Base-by-base conservation (phyloP, 129 eudicot species). In the Flaveria sonorensis region DNA sequence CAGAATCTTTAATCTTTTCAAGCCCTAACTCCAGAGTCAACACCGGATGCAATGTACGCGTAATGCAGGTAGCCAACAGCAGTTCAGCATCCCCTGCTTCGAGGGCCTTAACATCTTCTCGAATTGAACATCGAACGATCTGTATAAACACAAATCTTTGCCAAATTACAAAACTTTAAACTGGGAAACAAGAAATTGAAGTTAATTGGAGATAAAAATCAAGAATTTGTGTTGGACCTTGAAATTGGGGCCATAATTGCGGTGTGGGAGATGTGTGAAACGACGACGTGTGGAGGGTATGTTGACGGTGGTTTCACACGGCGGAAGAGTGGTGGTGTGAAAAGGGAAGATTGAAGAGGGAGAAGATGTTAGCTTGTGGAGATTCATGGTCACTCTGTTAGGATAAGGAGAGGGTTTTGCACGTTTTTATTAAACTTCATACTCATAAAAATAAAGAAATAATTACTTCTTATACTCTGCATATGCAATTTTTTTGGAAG, bases 1-100 rank as follows among this genome's bases (percentile, higher is more conserved):
- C 80, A 7, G 97, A 89, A 14, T 81, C 85, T 47, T 80, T 73
- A 76, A 94, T 81, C 73, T 21, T 70, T 42, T 87, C 81, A 15
- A 94, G 79, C 23, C 97, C 98, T 36, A 80, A 78, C 23, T 91
- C 90, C 20, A 94, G 81, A 45, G 96, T 91, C 86, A 94, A 80
- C 0, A 89, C 97, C 43, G 97, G 97, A 1, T 90, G 86, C 81
- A 94, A 84, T 46, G 78, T 82, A 46, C 88, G 92, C 43, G 92
- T 86, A 86, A 94, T 85, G 86, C 96, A 91, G 60, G 90, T 84
- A 3, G 89, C 81, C 62, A 94, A 36, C 28, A 91, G 78, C 45
- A 81, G 71, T 81, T 89, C 85, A 68, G 89, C 96, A 24, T 90
- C 89, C 62, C 81, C 85, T 56, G 70, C 53, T 70, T 91, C 90